Evolutionary conservation across 306 rosid species (phyloP), one percentile per base, ranked within the genome.

Genomic region (Castanopsis chinensis): DNA sequence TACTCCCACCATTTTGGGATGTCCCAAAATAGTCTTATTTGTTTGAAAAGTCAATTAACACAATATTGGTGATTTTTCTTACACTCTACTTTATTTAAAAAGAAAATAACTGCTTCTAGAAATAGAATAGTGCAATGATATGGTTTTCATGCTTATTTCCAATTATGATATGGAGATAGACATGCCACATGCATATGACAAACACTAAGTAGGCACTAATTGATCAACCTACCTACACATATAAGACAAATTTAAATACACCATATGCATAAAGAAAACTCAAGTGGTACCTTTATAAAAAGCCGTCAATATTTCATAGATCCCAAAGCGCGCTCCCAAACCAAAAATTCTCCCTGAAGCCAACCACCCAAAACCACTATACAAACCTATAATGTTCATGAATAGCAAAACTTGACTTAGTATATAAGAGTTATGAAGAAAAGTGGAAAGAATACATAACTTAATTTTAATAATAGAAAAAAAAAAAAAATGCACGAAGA

Each of bases 301-400:
- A 70, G 98, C 94, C 4, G 98, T 86, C 85, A 95, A 75, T 64
- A 95, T 87, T 86, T 95, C 99, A 23, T 93, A 93, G 79, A 86
- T 88, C 79, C 96, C 99, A 86, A 90, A 95, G 69, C 98, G 90
- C 69, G 93, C 86, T 86, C 96, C 99, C n/a, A 91, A 32, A 61
- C 99, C 96, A 20, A 91, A 88, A 83, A 84, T 69, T 86, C 96
- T 95, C 81, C 97, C 98, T 8, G 37, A 76, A 57, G 91, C 93
- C 85, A 83, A 84, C 98, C 93, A 93, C 52, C 95, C 85, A 81
- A 88, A 85, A 49, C 99, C 99, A 75, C 77, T 82, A 71, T 83
- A 93, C 71, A 95, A 73, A 77, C 97, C 99, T 95, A 78, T 79
- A 82, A 82, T 21, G 72, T 69, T 65, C 79, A 81, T 71, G 69